Evolutionary conservation across 306 rosid genomes (phyloP).

Genomic region (Lagenaria siceraria): DNA sequence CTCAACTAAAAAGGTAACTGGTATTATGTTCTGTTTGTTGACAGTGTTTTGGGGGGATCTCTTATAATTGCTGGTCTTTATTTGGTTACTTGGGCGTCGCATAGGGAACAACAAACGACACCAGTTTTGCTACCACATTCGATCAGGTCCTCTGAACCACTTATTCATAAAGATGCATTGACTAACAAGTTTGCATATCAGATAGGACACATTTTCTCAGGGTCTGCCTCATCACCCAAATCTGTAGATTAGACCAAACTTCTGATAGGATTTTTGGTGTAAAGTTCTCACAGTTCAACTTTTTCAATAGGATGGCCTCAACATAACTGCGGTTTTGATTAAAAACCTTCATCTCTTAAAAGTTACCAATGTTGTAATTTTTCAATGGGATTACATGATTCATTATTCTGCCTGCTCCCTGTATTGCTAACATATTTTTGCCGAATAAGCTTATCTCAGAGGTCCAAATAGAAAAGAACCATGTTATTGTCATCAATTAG

Average conservation of each 20-base stretch:
- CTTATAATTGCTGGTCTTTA: slow-evolving; percentile 72
- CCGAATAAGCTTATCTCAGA: not conserved
- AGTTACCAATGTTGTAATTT: not conserved
- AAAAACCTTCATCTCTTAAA: not conserved
- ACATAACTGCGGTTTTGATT: not conserved
- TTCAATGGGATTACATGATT: not conserved
- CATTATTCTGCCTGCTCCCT: not conserved
- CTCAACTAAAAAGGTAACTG: not conserved
- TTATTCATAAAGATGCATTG: slow-evolving; percentile 30
- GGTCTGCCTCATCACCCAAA: slow-evolving; percentile 28
- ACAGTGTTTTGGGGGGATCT: slow-evolving; percentile 76
- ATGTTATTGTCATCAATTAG: not conserved
- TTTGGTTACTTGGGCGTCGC: slow-evolving; percentile 72
- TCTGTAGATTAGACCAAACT: slow-evolving; percentile 35
- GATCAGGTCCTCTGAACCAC: slow-evolving; percentile 45
- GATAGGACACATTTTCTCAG: slow-evolving; percentile 45
- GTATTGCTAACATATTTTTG: not conserved
- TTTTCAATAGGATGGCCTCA: not conserved
- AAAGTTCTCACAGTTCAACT: slow-evolving; percentile 5
- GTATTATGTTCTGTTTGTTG: slow-evolving; percentile 16
- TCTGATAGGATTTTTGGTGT: slow-evolving; percentile 11
- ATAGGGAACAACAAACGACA: slow-evolving; percentile 38
- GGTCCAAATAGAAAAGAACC: not conserved
- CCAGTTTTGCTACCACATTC: slow-evolving; percentile 19
- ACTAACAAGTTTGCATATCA: slow-evolving; percentile 26